Evolutionary conservation across 2,329 filamentous ascomycete genomes (phyloP).

Genomic region (Pestalotiopsis sp.): DNA sequence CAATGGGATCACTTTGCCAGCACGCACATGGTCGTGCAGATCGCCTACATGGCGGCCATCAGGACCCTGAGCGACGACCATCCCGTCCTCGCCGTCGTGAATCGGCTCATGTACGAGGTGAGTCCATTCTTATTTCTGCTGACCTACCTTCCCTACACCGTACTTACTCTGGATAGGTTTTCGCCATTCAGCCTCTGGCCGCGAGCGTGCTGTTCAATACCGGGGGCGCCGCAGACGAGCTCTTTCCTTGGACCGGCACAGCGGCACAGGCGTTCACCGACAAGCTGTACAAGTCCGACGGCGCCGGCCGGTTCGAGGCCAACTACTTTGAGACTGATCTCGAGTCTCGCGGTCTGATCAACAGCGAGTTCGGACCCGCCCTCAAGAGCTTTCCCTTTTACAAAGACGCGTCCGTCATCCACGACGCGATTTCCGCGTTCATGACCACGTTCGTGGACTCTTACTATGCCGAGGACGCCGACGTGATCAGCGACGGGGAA

Average conservation of each 20-base stretch:
- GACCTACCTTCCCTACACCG: not conserved
- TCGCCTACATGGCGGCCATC: constrained; percentile 45
- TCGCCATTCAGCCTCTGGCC: constrained; percentile 28
- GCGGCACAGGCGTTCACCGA: constrained; percentile 30
- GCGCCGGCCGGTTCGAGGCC: constrained; percentile 34
- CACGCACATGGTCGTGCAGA: constrained; percentile 46
- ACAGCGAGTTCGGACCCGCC: constrained; percentile 33
- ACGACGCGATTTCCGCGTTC: constrained; percentile 38
- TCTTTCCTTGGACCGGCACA: constrained; percentile 32
- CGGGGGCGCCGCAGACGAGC: constrained; percentile 33
- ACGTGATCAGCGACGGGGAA: constrained; percentile 40
- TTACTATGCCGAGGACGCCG: constrained; percentile 40
- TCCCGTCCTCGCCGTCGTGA: constrained; percentile 42
- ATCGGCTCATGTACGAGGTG: constrained; percentile 31
- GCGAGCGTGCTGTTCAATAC: constrained; percentile 28
- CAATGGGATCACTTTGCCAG: constrained; percentile 46
- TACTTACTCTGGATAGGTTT: not conserved
- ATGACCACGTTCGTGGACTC: constrained; percentile 43
- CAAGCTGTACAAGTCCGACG: constrained; percentile 28
- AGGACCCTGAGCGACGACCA: constrained; percentile 48
- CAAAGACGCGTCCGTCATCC: constrained; percentile 42
- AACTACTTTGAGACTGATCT: constrained; percentile 44
- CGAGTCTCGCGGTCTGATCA: constrained; percentile 41
- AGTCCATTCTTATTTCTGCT: not conserved
- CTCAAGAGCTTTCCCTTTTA: constrained; percentile 46